These are phyloP conservation scores for Penicillium angulare DNA, from an alignment of 495 filamentous ascomycete genomes.

Conservation along the genomic window DNA sequence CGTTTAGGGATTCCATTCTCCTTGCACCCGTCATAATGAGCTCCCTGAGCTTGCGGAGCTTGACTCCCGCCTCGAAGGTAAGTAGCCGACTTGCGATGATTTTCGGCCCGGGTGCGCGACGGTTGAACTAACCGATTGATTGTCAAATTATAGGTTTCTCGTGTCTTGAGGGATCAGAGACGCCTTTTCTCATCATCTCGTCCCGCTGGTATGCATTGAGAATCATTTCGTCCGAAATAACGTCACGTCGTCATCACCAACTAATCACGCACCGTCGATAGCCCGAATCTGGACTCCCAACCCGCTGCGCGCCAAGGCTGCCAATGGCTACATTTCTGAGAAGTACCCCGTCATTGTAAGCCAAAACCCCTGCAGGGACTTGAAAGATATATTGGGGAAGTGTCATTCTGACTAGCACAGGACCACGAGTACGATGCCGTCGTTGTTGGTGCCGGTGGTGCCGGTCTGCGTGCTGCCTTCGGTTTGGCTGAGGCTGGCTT, in stretches of 20 bases:
- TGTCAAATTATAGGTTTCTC: slow-evolving; percentile 39
- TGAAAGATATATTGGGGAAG: neutral
- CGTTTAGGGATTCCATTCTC: slow-evolving; percentile 29
- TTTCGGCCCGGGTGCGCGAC: slow-evolving; percentile 21
- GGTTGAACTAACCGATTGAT: slow-evolving; percentile 22
- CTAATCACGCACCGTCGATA: slow-evolving; percentile 33
- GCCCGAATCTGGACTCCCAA: slow-evolving; percentile 79
- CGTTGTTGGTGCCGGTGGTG: slow-evolving; percentile 91
- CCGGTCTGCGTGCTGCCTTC: slow-evolving; percentile 92
- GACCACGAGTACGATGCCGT: slow-evolving; percentile 84
- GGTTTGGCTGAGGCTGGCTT: slow-evolving; percentile 96
- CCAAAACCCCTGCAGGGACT: slow-evolving; percentile 13
- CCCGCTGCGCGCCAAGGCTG: slow-evolving; percentile 88
- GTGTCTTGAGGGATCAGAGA: slow-evolving; percentile 50
- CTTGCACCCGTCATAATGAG: slow-evolving; percentile 52
- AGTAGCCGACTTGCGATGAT: slow-evolving; percentile 24
- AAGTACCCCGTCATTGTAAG: slow-evolving; percentile 93
- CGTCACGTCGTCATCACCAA: slow-evolving; percentile 20
- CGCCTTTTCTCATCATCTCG: slow-evolving; percentile 84
- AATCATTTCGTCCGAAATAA: slow-evolving; percentile 1
- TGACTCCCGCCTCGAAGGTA: slow-evolving; percentile 58
- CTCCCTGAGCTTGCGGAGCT: slow-evolving; percentile 58
- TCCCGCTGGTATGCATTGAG: slow-evolving; percentile 64
- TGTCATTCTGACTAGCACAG: slow-evolving; percentile 39
- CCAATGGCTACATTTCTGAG: slow-evolving; percentile 73